Percentiles rank a stretch among this genome's conserved stretches.
phyloP scores from a whole-genome alignment of 495 filamentous ascomycete genomes.

The Neurospora sp. region DNA sequence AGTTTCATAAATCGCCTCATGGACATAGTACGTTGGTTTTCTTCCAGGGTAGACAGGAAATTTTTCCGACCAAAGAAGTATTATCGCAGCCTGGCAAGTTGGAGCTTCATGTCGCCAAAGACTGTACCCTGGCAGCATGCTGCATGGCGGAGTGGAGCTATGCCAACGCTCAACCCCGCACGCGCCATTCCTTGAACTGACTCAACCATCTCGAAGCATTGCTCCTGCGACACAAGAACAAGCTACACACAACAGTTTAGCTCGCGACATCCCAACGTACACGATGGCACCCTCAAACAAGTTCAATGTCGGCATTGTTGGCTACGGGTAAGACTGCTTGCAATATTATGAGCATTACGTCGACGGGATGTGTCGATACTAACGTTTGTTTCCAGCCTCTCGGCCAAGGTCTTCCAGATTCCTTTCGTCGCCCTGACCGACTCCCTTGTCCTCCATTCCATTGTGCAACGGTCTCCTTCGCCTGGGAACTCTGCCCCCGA shows the following conservation, averaged over 20 bases:
- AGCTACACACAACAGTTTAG: not conserved
- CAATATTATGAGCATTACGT: not conserved
- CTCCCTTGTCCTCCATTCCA: constrained; percentile 58
- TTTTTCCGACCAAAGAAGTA: too few species aligned
- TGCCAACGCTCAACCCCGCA: not conserved
- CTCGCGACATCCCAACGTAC: not conserved
- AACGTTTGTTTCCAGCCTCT: constrained; percentile 43
- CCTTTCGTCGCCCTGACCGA: constrained; percentile 64
- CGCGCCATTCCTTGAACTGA: not conserved
- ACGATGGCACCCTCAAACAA: constrained; percentile 18
- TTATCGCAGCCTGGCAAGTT: too few species aligned
- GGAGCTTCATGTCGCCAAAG: too few species aligned
- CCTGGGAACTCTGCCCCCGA: constrained; percentile 51
- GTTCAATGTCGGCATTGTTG: constrained; percentile 44
- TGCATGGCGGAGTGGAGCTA: not conserved
- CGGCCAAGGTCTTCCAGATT: constrained; percentile 85
- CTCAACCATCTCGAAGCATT: not conserved
- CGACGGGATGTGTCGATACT: not conserved
- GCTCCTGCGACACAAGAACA: not conserved
- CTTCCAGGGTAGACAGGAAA: not conserved
- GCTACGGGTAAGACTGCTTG: constrained; percentile 37
- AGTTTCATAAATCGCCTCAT: too few species aligned
- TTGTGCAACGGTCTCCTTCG: constrained; percentile 57
- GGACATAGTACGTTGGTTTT: too few species aligned
- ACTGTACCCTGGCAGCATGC: too few species aligned